phyloP scores from a whole-genome alignment of 2,329 filamentous ascomycete species.

The Dichotomopilus funicola region DNA sequence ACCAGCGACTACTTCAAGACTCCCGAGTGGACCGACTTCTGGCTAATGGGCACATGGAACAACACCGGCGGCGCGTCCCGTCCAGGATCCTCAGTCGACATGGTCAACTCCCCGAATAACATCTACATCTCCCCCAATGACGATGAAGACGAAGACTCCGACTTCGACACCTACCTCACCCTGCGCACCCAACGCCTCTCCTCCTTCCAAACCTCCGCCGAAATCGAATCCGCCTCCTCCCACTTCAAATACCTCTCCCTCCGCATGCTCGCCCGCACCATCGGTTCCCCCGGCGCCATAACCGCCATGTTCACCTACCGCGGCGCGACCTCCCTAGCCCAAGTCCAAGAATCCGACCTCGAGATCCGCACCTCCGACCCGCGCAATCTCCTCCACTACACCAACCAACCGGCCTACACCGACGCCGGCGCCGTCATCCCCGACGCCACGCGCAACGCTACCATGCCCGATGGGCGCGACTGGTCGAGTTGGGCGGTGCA shows the following conservation, averaged over 20 bases:
- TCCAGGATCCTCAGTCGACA: constrained; percentile 28
- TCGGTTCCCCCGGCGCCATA: constrained; percentile 42
- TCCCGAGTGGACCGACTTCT: constrained; percentile 32
- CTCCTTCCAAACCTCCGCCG: constrained; percentile 41
- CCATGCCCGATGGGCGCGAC: constrained; percentile 35
- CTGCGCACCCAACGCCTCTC: constrained; percentile 40
- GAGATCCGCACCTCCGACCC: constrained; percentile 46
- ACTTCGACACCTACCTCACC: constrained; percentile 41
- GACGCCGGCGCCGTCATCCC: constrained; percentile 38
- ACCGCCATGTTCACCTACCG: constrained; percentile 50
- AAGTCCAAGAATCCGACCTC: constrained; percentile 46
- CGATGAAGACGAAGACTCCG: constrained; percentile 30
- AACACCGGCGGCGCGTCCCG: constrained; percentile 26
- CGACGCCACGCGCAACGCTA: constrained; percentile 42
- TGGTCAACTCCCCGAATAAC: constrained; percentile 39
- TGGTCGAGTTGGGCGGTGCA: constrained; percentile 55
- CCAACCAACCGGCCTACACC: constrained; percentile 52
- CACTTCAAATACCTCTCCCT: constrained; percentile 38
- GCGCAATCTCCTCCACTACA: constrained; percentile 44
- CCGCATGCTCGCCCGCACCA: constrained; percentile 46
- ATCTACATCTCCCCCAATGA: constrained; percentile 44
- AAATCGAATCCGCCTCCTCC: constrained; percentile 37
- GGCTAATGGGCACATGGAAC: constrained; percentile 37
- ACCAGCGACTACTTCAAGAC: constrained; percentile 37
- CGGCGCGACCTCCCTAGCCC: constrained; percentile 29